phyloP scores from a whole-genome alignment of 495 filamentous ascomycete species.

The Hyaloscypha finlandica region DNA sequence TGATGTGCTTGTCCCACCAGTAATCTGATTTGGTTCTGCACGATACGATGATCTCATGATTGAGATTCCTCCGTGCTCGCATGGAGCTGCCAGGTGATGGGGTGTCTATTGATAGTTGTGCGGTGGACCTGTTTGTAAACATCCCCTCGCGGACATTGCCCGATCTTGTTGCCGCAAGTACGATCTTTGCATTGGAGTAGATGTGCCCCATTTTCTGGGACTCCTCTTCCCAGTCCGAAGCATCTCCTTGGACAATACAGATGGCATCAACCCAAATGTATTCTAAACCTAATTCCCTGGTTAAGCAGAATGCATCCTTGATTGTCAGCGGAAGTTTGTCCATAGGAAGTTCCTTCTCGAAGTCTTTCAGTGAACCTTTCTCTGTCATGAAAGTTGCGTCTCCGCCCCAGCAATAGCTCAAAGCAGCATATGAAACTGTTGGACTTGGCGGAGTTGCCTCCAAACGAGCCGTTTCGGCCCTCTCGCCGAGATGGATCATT shows the following conservation, averaged over 20 bases:
- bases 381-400: constrained; percentile 8
- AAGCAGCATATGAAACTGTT: constrained; percentile 15
- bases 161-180: constrained; percentile 23
- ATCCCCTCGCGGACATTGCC: constrained; percentile 20
- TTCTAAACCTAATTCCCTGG: constrained; percentile 8
- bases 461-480: background rate
- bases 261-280: constrained; percentile 28
- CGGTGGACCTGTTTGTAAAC: background rate
- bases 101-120: constrained; percentile 3
- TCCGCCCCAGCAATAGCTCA: constrained; percentile 32
- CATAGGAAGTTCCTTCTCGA: constrained; percentile 15
- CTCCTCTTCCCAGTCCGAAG: constrained; percentile 18
- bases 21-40: constrained; percentile 14
- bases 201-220: constrained; percentile 27
- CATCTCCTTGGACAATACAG: constrained; percentile 25
- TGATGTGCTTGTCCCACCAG: constrained; percentile 15
- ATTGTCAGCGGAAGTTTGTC: constrained; percentile 17
- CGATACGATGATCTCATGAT: constrained; percentile 18
- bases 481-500: constrained; percentile 2
- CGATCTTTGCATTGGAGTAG: constrained; percentile 23
- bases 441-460: background rate
- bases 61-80: constrained; percentile 7
- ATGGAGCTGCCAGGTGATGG: background rate
- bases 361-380: background rate
- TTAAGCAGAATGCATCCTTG: constrained; percentile 21